phyloP scores from a whole-genome alignment of 179 eudicot species.

The Sideroxylon spinosum region DNA sequence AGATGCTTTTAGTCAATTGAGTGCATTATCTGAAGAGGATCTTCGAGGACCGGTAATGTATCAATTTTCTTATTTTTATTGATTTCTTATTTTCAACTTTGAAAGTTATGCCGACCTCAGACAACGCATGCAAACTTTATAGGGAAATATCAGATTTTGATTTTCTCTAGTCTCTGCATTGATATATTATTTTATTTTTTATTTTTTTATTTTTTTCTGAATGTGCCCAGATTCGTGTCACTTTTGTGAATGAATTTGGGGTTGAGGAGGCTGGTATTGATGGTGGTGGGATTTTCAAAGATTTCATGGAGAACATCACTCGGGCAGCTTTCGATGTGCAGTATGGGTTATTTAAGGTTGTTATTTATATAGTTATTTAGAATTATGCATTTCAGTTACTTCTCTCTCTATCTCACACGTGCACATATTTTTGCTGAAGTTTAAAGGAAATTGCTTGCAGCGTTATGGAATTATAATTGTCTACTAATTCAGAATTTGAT shows the following conservation, averaged over 20 bases:
- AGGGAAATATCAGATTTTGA: not conserved
- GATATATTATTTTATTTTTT: not conserved
- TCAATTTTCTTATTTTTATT: not conserved
- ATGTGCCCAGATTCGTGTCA: constrained; percentile 65
- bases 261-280: constrained; percentile 99
- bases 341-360: constrained; percentile 95
- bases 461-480: too few species aligned
- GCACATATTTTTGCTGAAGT: not conserved
- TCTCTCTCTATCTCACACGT: not conserved
- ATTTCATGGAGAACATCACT: constrained; percentile 96
- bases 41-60: constrained; percentile 71
- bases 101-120: not conserved
- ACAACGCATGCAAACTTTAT: too few species aligned
- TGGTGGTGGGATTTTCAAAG: constrained; percentile 98
- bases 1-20: constrained; percentile 85
- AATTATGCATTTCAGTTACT: not conserved
- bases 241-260: constrained; percentile 91
- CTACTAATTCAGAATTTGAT: too few species aligned
- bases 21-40: constrained; percentile 71
- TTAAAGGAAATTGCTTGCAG: too few species aligned
- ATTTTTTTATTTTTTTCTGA: not conserved
- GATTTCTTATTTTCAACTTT: constrained; percentile 12
- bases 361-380: constrained; percentile 6
- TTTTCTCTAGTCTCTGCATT: too few species aligned
- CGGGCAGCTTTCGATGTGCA: constrained; percentile 93